Conservation (phyloP, 1,284 basidiomycete genomes). For the Malassezia yamatoensis region DNA sequence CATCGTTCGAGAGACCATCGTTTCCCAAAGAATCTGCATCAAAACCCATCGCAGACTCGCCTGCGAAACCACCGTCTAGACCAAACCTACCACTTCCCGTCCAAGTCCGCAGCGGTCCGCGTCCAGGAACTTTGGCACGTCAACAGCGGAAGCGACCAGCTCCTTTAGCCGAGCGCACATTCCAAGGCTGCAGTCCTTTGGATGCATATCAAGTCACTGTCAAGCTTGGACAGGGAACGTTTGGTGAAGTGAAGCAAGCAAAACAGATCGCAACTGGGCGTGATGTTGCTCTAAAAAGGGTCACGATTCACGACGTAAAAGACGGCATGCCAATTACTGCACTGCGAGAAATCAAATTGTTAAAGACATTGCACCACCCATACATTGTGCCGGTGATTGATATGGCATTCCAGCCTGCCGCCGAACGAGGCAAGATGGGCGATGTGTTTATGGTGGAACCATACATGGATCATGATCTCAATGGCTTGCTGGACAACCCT, state of each 20-base stretch:
- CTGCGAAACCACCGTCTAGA: not conserved
- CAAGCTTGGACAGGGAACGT: constrained; percentile 43
- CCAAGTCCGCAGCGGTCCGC: constrained; percentile 10
- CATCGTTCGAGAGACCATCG: not conserved
- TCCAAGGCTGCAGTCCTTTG: constrained; percentile 35
- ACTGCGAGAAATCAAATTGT: constrained; percentile 91
- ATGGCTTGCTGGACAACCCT: constrained; percentile 65
- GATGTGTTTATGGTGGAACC: constrained; percentile 91
- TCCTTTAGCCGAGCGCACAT: constrained; percentile 32
- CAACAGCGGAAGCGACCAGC: constrained; percentile 17
- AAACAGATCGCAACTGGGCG: constrained; percentile 52
- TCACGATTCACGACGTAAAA: constrained; percentile 90
- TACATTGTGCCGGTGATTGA: constrained; percentile 80
- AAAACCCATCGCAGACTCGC: not conserved
- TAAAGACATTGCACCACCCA: constrained; percentile 76
- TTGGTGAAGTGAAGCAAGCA: constrained; percentile 51
- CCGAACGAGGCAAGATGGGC: constrained; percentile 52
- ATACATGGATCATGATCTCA: constrained; percentile 98
- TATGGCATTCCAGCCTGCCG: constrained; percentile 59
- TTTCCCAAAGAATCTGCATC: not conserved
- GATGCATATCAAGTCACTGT: constrained; percentile 40
- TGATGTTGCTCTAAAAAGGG: constrained; percentile 79
- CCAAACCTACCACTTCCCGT: constrained; percentile 4
- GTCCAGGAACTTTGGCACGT: constrained; percentile 15
- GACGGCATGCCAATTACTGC: constrained; percentile 94